Evolutionary conservation across 1,284 basidiomycete species (phyloP).

Genomic region (Papiliotrema fonsecae): DNA sequence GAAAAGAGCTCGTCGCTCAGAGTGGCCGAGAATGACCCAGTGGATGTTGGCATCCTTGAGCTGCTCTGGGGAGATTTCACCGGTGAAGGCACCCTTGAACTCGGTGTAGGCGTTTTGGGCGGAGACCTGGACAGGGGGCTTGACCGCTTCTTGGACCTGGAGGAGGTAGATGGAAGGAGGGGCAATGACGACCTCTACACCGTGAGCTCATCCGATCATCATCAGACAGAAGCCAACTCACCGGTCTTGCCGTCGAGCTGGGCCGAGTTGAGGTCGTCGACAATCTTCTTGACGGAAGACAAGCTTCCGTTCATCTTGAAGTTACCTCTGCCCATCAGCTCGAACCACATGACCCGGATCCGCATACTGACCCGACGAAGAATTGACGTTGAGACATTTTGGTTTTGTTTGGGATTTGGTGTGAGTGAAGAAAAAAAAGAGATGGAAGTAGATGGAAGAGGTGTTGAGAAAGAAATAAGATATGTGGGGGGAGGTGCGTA

Average conservation of each 20-base stretch:
- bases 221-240: conserved; percentile 45
- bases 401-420: conserved; percentile 13
- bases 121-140: conserved; percentile 66
- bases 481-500: too few relatives aligned
- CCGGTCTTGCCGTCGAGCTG: conserved; percentile 69
- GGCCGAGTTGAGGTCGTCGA: conserved; percentile 67
- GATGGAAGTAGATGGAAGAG: not conserved
- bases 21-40: conserved; percentile 96
- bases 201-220: not conserved
- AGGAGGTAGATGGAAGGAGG: conserved; percentile 85
- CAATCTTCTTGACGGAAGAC: conserved; percentile 61
- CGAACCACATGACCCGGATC: not conserved
- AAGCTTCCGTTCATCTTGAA: conserved; percentile 87
- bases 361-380: conserved; percentile 40
- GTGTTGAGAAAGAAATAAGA: too few relatives aligned
- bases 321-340: conserved; percentile 75
- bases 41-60: conserved; percentile 79
- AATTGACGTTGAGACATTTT: conserved; percentile 39
- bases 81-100: conserved; percentile 86
- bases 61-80: conserved; percentile 83
- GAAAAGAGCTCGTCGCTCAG: conserved; percentile 91
- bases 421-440: not conserved
- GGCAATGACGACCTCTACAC: conserved; percentile 82
- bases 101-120: conserved; percentile 92
- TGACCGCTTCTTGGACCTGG: conserved; percentile 58